Evolutionary conservation across 768 basidiomycete species (phyloP).

Genomic region (Leucosporidium creatinivorum): DNA sequence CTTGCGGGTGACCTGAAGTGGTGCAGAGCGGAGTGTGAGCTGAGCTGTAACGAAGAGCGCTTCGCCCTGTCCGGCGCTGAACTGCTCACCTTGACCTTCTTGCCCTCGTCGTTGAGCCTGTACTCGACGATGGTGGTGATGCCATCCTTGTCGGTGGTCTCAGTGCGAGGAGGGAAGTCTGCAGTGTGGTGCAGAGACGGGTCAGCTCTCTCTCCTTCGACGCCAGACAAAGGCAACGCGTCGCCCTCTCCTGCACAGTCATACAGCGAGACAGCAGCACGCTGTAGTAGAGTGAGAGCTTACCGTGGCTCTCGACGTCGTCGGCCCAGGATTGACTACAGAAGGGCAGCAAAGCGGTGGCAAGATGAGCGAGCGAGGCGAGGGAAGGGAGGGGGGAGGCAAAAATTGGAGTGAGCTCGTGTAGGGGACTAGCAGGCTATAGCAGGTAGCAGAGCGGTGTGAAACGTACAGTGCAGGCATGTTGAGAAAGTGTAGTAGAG

Average conservation of each 20-base stretch:
- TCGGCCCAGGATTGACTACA: slow-evolving; percentile 64
- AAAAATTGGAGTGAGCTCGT: too few relatives aligned
- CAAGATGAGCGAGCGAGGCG: not conserved
- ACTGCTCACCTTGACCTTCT: slow-evolving; percentile 74
- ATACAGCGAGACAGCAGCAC: not conserved
- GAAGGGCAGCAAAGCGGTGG: not conserved
- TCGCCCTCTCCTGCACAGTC: not conserved
- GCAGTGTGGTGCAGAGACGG: slow-evolving; percentile 23
- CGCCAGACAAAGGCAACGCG: not conserved
- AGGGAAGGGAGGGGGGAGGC: not conserved
- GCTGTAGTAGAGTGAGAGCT: slow-evolving; percentile 21
- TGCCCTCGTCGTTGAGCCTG: slow-evolving; percentile 79
- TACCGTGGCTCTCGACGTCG: slow-evolving; percentile 71
- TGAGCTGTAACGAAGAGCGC: not conserved
- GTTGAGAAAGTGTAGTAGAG: not conserved
- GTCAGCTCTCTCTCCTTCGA: slow-evolving; percentile 7
- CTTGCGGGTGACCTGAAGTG: slow-evolving; percentile 67
- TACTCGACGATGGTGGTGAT: slow-evolving; percentile 78
- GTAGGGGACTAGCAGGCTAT: too few relatives aligned
- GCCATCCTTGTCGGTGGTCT: slow-evolving; percentile 76
- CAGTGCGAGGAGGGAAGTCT: slow-evolving; percentile 46
- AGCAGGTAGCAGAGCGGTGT: not conserved
- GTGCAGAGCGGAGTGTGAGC: not conserved
- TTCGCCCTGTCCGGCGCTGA: too few relatives aligned
- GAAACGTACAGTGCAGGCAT: slow-evolving; percentile 22